Base-by-base conservation (phyloP, 1,284 basidiomycete genomes). In the Sphaerobolus stellatus region DNA sequence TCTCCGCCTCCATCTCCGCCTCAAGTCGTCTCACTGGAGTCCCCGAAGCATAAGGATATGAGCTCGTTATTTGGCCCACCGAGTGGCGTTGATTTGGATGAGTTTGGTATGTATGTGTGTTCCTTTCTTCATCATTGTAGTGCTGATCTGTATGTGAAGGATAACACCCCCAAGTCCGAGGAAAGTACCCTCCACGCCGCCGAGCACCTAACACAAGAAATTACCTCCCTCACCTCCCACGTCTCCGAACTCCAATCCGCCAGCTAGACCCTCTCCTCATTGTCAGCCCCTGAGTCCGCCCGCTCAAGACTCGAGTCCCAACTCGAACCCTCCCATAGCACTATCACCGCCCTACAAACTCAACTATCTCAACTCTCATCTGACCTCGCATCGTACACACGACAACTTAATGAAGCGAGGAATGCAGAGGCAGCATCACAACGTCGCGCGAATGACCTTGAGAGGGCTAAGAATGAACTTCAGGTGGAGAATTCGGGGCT, bases 401-500 rank as follows among this genome's bases (percentile, higher is more conserved):
- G 82, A 13, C 79, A 83, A 52, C 68, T 88, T 5, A 83, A 88
- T 59, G 75, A 72, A 28, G 66, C 75, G 5, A 86, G 89, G 60
- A 75, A 70, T 11, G 88, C 90, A 58, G 72, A 88, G 27, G 81
- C 78, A 50, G 70, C 68, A 53, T 81, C 86, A 11, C 76, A 73
- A 38, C 76, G 83, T 46, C 84, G 87, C 6, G 85, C 82, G 8
- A 86, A 90, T 45, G 86, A 86, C 61, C 86, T 86, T 0, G 89
- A 91, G 69, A 76, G 73, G 59, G 82, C 73, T 2, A 86, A 88
- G 62, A 78, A 79, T 62, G 83, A 81, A 60, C 75, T 92, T 11
- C 89, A 90, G 62, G 71, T 75, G 0, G 89, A 92, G 68, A 88
- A 89, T 22, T 81, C 80, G 24, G 77, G 75, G 48, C 76, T 92